Evolutionary conservation across 169 alveolate genomes (phyloP).

Genomic region (Cryptosporidium bovis): DNA sequence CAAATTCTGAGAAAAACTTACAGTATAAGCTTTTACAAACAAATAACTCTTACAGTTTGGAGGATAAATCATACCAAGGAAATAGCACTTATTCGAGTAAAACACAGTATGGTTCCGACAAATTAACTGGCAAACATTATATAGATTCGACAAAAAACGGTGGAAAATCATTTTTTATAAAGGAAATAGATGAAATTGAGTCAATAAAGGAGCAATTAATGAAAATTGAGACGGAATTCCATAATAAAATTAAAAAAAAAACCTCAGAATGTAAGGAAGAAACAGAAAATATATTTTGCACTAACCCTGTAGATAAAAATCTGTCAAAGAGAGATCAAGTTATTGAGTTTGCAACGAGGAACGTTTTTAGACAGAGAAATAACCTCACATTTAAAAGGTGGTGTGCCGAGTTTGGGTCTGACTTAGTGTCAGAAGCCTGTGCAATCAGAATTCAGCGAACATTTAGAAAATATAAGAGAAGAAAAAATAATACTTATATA

Average conservation of each 20-base stretch:
- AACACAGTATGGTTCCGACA: not conserved
- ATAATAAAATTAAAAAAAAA: slow-evolving; percentile 10
- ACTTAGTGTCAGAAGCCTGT: slow-evolving; percentile 64
- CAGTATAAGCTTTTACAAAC: not conserved
- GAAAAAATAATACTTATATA: not conserved
- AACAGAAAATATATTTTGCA: not conserved
- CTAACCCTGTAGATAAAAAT: not conserved
- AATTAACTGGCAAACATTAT: not conserved
- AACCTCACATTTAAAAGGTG: slow-evolving; percentile 36
- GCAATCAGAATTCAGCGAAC: slow-evolving; percentile 67
- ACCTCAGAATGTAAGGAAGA: not conserved
- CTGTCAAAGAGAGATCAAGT: slow-evolving; percentile 11
- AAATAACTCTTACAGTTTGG: not conserved
- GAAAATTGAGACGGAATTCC: slow-evolving; percentile 36
- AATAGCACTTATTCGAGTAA: no score
- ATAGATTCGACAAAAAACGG: not conserved
- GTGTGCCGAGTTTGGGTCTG: slow-evolving; percentile 69
- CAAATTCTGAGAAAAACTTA: not conserved
- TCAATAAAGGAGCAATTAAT: slow-evolving; percentile 8
- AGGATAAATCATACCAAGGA: not conserved
- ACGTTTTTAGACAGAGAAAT: slow-evolving; percentile 21
- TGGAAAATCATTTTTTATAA: not conserved
- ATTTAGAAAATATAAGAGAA: slow-evolving; percentile 26
- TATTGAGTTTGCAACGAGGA: slow-evolving; percentile 43
- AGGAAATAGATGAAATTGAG: slow-evolving; percentile 15